These are phyloP conservation scores for Globisporangium uncinulatum DNA, from an alignment of 352 stramenopile species.

Conservation along the genomic window DNA sequence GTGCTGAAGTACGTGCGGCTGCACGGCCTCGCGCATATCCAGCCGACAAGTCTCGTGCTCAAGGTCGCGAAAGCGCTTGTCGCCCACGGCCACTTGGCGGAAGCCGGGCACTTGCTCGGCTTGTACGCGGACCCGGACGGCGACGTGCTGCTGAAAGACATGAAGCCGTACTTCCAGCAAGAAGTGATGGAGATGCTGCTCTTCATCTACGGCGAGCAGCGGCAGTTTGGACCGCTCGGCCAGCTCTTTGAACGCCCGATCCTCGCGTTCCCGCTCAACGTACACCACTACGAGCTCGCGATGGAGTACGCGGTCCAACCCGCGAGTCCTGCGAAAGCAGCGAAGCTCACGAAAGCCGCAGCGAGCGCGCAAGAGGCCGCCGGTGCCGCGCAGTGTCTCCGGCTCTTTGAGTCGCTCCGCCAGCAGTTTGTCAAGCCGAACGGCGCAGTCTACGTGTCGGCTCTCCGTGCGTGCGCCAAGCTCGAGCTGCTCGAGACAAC, in stretches of 20 bases:
- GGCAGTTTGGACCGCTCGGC: conserved; percentile 33
- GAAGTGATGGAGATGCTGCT: conserved; percentile 69
- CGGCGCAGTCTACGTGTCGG: conserved; percentile 65
- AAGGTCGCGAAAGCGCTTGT: conserved; percentile 45
- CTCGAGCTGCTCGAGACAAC: conserved; percentile 44
- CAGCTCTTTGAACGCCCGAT: conserved; percentile 42
- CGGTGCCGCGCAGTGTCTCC: conserved; percentile 43
- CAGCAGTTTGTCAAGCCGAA: conserved; percentile 75
- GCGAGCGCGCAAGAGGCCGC: conserved; percentile 15
- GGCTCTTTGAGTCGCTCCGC: conserved; percentile 70
- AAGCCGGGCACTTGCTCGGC: conserved; percentile 46
- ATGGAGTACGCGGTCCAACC: conserved; percentile 47
- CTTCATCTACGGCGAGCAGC: conserved; percentile 56
- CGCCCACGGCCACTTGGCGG: conserved; percentile 29
- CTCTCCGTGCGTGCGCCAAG: conserved; percentile 50
- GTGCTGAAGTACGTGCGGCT: conserved; percentile 55
- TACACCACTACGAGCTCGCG: conserved; percentile 58
- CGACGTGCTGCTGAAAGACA: conserved; percentile 43
- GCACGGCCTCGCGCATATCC: conserved; percentile 28
- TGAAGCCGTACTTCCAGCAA: conserved; percentile 51
- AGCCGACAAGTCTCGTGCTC: conserved; percentile 33
- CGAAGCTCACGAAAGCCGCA: conserved; percentile 14
- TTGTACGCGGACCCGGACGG: conserved; percentile 33
- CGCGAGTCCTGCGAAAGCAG: conserved; percentile 11
- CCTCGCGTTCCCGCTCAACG: conserved; percentile 41